Conservation (phyloP, 257 asterid genomes). For the Coffea eugenioides region DNA sequence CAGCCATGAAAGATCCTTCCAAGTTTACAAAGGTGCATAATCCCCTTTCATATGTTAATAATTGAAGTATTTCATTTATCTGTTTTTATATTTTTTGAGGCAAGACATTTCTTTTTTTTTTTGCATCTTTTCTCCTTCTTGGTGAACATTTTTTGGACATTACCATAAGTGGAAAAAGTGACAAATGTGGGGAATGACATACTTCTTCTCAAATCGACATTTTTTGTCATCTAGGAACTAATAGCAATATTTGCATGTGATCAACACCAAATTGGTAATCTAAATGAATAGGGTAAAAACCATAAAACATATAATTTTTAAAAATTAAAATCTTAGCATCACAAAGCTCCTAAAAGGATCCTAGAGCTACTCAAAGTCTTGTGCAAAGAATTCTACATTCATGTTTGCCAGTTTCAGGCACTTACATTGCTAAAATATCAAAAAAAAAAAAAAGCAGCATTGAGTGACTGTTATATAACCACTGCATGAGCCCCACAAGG, state of each 20-base stretch:
- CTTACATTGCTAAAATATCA: no score
- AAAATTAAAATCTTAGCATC: no score
- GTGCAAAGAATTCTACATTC: no score
- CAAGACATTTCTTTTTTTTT: no score
- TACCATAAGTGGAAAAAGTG: background rate
- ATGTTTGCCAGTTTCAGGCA: no score
- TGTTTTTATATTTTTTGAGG: background rate
- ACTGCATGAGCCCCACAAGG: no score
- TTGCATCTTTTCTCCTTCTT: no score
- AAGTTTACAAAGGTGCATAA: conserved; percentile 63
- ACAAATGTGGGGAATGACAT: background rate
- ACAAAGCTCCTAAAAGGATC: no score
- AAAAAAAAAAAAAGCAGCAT: no score
- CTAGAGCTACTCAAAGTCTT: no score
- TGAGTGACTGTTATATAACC: no score
- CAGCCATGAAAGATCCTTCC: conserved; percentile 71
- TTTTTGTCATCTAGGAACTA: background rate
- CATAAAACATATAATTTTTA: background rate
- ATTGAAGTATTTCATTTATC: background rate
- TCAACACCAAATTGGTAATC: background rate
- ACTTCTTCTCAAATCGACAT: no score
- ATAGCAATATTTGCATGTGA: background rate
- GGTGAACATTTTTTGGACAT: background rate
- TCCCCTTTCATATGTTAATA: background rate
- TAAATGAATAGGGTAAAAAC: background rate